These are phyloP conservation scores for Populus trichocarpa DNA, from an alignment of 441 rosid species.

Conservation along the genomic window DNA sequence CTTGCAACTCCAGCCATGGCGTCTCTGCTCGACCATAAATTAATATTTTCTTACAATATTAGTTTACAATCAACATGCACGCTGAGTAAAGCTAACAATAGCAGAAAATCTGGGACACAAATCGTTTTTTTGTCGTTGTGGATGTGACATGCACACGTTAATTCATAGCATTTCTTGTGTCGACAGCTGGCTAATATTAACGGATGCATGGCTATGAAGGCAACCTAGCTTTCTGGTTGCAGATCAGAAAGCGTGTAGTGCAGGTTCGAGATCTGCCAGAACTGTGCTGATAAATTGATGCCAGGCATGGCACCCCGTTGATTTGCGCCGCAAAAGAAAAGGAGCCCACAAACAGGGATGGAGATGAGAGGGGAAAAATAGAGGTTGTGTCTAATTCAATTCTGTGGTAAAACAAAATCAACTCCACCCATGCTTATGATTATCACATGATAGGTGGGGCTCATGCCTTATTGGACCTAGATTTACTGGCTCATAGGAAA, in stretches of 20 bases:
- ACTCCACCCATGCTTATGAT: constrained; percentile 1
- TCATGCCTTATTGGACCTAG: too few species aligned
- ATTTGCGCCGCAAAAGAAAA: constrained; percentile 31
- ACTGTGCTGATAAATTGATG: not conserved
- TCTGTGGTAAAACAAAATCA: not conserved
- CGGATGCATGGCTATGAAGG: not conserved
- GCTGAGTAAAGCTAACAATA: not conserved
- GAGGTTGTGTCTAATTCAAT: not conserved
- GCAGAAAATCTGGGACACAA: not conserved
- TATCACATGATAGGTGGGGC: constrained; percentile 12
- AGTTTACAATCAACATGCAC: not conserved
- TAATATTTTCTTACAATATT: not conserved
- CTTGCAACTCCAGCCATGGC: not conserved
- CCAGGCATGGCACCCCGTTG: not conserved
- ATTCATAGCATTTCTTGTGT: not conserved
- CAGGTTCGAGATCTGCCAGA: constrained; percentile 5
- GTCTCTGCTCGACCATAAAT: not conserved
- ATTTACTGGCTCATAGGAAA: too few species aligned
- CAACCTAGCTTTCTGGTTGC: not conserved
- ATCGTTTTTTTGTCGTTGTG: not conserved
- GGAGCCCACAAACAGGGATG: constrained; percentile 4
- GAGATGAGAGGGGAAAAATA: not conserved
- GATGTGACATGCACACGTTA: not conserved
- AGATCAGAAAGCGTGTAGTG: constrained; percentile 26
- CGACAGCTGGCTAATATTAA: constrained; percentile 20